phyloP scores from a whole-genome alignment of 257 asterid genomes.

The Datura wrightii region DNA sequence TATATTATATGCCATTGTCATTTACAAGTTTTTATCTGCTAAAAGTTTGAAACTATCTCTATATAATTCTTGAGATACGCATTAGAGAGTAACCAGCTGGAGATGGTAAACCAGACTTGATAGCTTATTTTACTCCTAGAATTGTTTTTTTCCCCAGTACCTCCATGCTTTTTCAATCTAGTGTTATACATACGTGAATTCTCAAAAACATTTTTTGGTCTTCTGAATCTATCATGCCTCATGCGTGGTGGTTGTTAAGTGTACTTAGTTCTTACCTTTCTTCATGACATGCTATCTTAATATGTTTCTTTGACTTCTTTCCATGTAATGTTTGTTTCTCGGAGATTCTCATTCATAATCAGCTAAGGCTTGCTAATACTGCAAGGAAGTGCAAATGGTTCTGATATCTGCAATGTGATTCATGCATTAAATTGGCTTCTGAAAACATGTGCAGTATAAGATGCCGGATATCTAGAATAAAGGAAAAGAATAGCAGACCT shows the following conservation, averaged over 20 bases:
- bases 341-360: conserved; percentile 22
- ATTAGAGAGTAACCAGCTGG: neutral
- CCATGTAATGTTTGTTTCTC: neutral
- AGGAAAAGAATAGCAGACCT: conserved; percentile 9
- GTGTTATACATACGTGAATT: neutral
- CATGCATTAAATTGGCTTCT: conserved; percentile 19
- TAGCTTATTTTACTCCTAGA: conserved; percentile 17
- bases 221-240: neutral
- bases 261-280: neutral
- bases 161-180: neutral
- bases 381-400: conserved; percentile 8
- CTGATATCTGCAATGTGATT: neutral
- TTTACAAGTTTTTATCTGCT: conserved; percentile 9
- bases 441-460: neutral
- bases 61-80: neutral
- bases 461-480: neutral
- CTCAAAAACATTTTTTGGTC: neutral
- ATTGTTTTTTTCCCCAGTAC: neutral
- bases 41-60: neutral
- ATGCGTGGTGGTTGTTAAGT: neutral
- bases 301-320: neutral
- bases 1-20: neutral
- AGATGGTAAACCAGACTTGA: neutral
- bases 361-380: conserved; percentile 7
- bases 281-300: neutral